Evolutionary conservation across 768 basidiomycete genomes (phyloP).

Genomic region (Tulasnella sp.): DNA sequence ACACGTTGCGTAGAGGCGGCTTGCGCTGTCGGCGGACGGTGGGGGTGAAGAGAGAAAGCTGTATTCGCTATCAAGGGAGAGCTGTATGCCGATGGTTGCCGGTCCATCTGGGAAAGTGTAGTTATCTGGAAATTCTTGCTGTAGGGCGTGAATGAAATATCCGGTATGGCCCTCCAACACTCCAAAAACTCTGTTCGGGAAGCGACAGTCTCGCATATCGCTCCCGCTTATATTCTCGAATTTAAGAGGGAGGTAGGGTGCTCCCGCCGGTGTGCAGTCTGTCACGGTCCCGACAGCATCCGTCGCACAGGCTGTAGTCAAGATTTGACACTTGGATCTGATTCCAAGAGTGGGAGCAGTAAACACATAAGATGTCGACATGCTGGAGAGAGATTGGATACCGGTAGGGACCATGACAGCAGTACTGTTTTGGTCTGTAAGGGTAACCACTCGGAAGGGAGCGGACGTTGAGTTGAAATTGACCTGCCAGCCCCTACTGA

Average conservation of each 20-base stretch:
- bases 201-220: too few relatives aligned
- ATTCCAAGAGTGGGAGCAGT: not conserved
- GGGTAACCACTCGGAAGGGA: not conserved
- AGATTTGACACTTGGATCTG: not conserved
- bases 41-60: not conserved
- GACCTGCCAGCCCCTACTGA: not conserved
- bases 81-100: not conserved
- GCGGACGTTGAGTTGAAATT: not conserved
- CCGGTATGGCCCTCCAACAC: not conserved
- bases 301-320: not conserved
- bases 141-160: not conserved
- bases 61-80: not conserved
- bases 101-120: not conserved
- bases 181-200: not conserved
- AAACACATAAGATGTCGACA: not conserved
- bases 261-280: not conserved
- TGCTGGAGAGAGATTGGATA: not conserved
- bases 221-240: too few relatives aligned
- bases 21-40: too few relatives aligned
- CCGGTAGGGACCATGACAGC: not conserved
- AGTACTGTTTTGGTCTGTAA: not conserved
- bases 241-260: not conserved
- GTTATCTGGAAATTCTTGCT: not conserved
- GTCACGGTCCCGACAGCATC: not conserved
- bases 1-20: not conserved